Evolutionary conservation across 2,329 filamentous ascomycete genomes (phyloP).

Genomic region (Torrubiellomyces zombiae): DNA sequence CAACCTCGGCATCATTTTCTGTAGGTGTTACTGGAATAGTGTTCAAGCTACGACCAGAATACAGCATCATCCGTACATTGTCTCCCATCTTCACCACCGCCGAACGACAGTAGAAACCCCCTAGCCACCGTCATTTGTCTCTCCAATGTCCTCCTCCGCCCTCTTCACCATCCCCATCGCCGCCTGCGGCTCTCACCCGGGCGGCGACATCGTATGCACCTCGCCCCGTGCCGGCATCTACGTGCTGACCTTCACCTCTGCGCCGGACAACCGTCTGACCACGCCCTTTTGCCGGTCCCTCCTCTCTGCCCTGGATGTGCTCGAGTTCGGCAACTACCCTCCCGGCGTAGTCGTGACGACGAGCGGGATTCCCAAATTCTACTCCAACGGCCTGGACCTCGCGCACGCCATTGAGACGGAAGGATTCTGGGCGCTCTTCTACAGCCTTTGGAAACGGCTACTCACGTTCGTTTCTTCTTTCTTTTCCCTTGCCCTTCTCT

Average conservation of each 20-base stretch:
- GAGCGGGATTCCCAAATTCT: conserved; percentile 61
- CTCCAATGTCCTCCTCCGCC: no score
- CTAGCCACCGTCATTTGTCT: no score
- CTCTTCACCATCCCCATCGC: conserved; percentile 35
- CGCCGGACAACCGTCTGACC: conserved; percentile 62
- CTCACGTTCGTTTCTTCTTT: conserved; percentile 12
- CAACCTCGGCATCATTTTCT: no score
- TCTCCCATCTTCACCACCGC: no score
- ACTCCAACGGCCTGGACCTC: conserved; percentile 69
- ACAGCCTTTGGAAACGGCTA: conserved; percentile 46
- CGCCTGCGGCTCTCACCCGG: conserved; percentile 24
- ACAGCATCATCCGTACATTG: no score
- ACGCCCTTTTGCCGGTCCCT: conserved; percentile 51
- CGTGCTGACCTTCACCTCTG: conserved; percentile 52
- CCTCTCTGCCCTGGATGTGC: conserved; percentile 54
- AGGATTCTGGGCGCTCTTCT: conserved; percentile 47
- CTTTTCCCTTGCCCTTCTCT: conserved; percentile 7
- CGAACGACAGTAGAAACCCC: no score
- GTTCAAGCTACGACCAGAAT: no score
- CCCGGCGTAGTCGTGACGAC: conserved; percentile 67
- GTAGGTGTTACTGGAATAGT: no score
- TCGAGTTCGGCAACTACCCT: conserved; percentile 45
- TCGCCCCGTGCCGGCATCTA: conserved; percentile 46
- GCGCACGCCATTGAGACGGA: conserved; percentile 43
- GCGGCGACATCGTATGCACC: conserved; percentile 46